Conservation (phyloP, 2,329 filamentous ascomycete species). For the Beauveria varroae region DNA sequence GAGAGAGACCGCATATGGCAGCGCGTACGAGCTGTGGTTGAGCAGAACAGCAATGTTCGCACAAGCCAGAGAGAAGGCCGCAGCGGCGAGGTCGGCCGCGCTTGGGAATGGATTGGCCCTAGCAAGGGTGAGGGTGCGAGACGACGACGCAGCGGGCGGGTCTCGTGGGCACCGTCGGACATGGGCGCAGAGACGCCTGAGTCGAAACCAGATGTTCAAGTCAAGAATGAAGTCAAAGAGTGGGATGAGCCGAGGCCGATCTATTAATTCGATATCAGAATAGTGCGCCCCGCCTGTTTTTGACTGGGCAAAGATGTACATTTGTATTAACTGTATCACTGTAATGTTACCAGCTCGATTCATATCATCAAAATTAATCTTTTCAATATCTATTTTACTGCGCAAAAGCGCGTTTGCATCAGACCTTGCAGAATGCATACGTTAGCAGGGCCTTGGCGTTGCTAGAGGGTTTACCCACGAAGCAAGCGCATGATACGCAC, state of each 20-base stretch:
- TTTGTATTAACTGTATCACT: slow-evolving; percentile 2
- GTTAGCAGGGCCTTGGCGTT: no score
- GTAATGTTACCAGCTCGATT: background rate
- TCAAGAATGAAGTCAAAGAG: slow-evolving; percentile 29
- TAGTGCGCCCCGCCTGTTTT: background rate
- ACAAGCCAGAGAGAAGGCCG: slow-evolving; percentile 61
- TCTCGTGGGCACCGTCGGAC: slow-evolving; percentile 35
- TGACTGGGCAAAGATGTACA: background rate
- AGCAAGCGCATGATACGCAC: background rate
- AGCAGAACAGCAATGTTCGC: slow-evolving; percentile 88
- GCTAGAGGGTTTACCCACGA: no score
- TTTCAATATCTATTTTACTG: background rate
- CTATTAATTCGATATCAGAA: slow-evolving; percentile 24
- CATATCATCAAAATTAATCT: background rate
- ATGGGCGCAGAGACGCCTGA: slow-evolving; percentile 29
- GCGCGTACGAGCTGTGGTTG: slow-evolving; percentile 74
- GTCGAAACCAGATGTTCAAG: slow-evolving; percentile 19
- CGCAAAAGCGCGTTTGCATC: background rate
- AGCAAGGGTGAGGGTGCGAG: slow-evolving; percentile 37
- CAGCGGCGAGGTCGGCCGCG: slow-evolving; percentile 57
- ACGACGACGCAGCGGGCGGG: slow-evolving; percentile 44
- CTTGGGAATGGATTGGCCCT: slow-evolving; percentile 65
- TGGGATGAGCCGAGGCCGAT: slow-evolving; percentile 36
- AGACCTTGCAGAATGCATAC: no score
- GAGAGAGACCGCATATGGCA: slow-evolving; percentile 79